These are phyloP conservation scores for Stellera chamaejasme DNA, from an alignment of 345 rosid genomes.

Conservation along the genomic window DNA sequence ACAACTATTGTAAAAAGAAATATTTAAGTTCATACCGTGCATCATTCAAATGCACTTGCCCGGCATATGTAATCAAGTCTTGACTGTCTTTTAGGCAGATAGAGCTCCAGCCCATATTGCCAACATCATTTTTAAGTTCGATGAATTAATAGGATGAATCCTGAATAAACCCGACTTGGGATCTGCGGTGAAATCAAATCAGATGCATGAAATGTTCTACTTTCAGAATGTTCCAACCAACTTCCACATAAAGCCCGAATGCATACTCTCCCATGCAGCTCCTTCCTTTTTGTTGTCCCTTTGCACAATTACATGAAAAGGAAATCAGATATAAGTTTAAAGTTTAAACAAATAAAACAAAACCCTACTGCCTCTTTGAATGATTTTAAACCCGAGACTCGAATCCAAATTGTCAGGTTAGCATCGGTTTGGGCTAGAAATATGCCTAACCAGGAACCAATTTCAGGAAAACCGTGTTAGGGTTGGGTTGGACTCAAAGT, in stretches of 20 bases:
- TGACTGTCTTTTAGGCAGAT: slow-evolving; percentile 53
- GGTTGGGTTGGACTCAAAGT: too few relatives aligned
- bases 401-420: too few relatives aligned
- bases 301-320: slow-evolving; percentile 8
- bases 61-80: slow-evolving; percentile 50
- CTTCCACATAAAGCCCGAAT: slow-evolving; percentile 56
- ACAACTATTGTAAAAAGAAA: not conserved
- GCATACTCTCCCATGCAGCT: slow-evolving; percentile 64
- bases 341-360: not conserved
- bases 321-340: slow-evolving; percentile 1
- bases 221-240: slow-evolving; percentile 54
- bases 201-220: slow-evolving; percentile 55
- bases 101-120: slow-evolving; percentile 55
- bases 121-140: slow-evolving; percentile 81
- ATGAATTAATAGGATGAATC: slow-evolving; percentile 60
- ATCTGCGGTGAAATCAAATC: slow-evolving; percentile 51
- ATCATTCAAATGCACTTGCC: slow-evolving; percentile 53
- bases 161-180: slow-evolving; percentile 33
- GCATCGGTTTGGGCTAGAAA: too few relatives aligned
- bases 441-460: too few relatives aligned
- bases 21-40: slow-evolving; percentile 46
- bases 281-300: slow-evolving; percentile 94
- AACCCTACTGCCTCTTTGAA: not conserved
- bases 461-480: too few relatives aligned
- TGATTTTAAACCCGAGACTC: too few relatives aligned